Conservation (phyloP, 164 flowering plant genomes). For the Nelumbo lutea region DNA sequence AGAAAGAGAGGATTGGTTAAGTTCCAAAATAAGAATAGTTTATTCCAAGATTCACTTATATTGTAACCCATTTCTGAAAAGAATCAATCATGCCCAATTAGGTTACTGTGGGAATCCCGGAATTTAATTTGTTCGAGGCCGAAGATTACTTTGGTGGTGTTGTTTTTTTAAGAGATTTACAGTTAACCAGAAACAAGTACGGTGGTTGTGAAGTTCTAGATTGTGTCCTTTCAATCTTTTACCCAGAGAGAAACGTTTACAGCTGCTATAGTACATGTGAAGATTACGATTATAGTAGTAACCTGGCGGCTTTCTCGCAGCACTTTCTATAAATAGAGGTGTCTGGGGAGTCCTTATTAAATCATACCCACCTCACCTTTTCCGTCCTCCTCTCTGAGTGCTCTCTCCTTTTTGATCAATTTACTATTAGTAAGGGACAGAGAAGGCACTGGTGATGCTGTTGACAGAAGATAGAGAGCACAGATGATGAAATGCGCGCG, state of each 20-base stretch:
- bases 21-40: too few relatives aligned
- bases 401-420: not conserved
- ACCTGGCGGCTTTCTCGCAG: too few relatives aligned
- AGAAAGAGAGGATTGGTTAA: too few relatives aligned
- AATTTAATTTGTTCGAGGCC: too few relatives aligned
- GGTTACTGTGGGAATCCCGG: too few relatives aligned
- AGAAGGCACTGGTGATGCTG: conserved; percentile 21
- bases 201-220: not conserved
- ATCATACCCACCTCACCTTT: not conserved
- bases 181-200: too few relatives aligned
- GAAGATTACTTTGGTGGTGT: too few relatives aligned
- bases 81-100: too few relatives aligned
- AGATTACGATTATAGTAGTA: too few relatives aligned
- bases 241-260: conserved; percentile 1
- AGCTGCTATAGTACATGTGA: not conserved
- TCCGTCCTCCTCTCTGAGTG: not conserved
- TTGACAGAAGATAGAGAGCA: conserved; percentile 39
- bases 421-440: not conserved
- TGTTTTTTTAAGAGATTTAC: too few relatives aligned
- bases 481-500: conserved; percentile 17
- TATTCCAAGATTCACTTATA: too few relatives aligned
- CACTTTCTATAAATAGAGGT: conserved; percentile 12
- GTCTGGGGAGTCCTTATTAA: not conserved
- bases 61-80: too few relatives aligned
- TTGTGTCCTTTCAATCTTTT: not conserved